phyloP scores from a whole-genome alignment of 2,329 filamentous ascomycete genomes.

The Fusarium devonianum region DNA sequence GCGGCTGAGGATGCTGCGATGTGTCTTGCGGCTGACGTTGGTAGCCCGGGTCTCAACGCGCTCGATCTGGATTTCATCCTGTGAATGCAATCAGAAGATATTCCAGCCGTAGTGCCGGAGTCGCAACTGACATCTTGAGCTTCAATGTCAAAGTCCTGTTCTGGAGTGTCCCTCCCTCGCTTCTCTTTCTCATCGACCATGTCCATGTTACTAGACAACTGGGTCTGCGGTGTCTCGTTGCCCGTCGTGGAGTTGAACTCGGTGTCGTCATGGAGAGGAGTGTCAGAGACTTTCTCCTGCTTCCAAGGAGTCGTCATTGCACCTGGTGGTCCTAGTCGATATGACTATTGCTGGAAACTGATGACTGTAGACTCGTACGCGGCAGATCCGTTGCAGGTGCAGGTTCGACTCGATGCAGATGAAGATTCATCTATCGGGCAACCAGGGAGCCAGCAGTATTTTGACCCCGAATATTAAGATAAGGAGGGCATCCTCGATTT shows the following conservation, averaged over 20 bases:
- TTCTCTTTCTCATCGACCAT: slow-evolving; percentile 15
- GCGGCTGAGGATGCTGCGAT: slow-evolving; percentile 35
- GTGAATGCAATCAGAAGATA: neutral
- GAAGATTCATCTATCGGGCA: too few species aligned
- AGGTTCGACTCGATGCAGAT: too few species aligned
- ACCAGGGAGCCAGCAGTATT: neutral
- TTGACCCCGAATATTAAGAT: neutral
- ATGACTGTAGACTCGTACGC: too few species aligned
- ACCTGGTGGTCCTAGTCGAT: neutral
- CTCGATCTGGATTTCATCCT: slow-evolving; percentile 27
- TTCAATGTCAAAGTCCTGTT: slow-evolving; percentile 34
- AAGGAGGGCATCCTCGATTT: neutral
- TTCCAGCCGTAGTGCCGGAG: too few species aligned
- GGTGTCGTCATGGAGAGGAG: slow-evolving; percentile 14
- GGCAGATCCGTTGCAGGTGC: too few species aligned
- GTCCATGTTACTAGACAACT: neutral
- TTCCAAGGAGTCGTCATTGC: slow-evolving; percentile 9
- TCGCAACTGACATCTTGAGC: slow-evolving; percentile 36
- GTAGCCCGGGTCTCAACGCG: slow-evolving; percentile 28
- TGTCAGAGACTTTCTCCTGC: slow-evolving; percentile 9
- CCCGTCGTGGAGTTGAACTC: too few species aligned
- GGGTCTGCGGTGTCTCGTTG: too few species aligned
- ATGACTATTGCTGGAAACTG: too few species aligned
- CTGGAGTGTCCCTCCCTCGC: slow-evolving; percentile 13
- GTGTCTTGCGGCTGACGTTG: slow-evolving; percentile 32